Evolutionary conservation across 257 asterid genomes (phyloP).

Genomic region (Solanum microdontum): DNA sequence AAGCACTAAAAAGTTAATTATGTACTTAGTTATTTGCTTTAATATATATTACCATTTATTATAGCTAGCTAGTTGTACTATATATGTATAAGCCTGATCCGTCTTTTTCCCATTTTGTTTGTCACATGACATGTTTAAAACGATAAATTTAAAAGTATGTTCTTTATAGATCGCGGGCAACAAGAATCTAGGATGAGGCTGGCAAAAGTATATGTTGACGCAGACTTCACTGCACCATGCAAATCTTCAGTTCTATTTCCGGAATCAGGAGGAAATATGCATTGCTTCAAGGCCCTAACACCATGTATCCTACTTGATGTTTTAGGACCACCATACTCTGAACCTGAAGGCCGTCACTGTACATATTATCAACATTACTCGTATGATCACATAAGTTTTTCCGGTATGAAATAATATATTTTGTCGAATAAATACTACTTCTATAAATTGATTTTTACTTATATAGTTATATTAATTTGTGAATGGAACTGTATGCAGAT

Average conservation of each 20-base stretch:
- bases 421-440: too few species aligned
- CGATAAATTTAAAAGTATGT: not conserved
- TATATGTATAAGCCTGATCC: not conserved
- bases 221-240: conserved; percentile 12
- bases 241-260: conserved; percentile 18
- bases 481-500: not conserved
- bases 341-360: conserved; percentile 15
- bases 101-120: not conserved
- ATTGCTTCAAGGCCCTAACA: conserved; percentile 20
- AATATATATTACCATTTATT: not conserved
- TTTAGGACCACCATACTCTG: conserved; percentile 23
- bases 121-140: not conserved
- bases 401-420: not conserved
- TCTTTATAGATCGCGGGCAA: not conserved
- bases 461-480: not conserved
- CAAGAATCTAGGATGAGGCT: not conserved
- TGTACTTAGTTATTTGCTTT: not conserved
- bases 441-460: not conserved
- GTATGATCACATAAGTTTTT: not conserved
- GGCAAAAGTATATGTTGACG: conserved; percentile 10
- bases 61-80: not conserved
- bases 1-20: not conserved
- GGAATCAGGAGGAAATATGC: conserved; percentile 25
- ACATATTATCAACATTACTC: conserved; percentile 7
- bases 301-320: conserved; percentile 26